Percentiles rank a stretch among this genome's conserved stretches.
Conservation (phyloP, 83 land plant species). For the Isoetes engelmannii region DNA sequence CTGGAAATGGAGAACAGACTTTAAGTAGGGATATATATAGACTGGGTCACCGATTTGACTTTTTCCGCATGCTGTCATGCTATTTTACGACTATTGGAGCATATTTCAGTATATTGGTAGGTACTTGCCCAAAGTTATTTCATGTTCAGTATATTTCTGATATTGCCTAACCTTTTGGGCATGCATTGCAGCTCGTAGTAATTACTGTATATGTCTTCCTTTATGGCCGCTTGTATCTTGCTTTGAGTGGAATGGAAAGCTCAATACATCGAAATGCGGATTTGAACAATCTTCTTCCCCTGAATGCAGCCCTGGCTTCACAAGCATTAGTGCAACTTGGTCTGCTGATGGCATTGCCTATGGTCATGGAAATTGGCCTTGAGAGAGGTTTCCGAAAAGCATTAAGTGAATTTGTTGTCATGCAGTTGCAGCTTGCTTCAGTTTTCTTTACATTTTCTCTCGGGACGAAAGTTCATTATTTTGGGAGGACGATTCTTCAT, state of each 20-base stretch:
- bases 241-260: background rate
- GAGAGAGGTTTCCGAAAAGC: background rate
- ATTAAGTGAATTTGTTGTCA: background rate
- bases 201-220: background rate
- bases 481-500: background rate
- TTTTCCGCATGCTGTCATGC: slow-evolving; percentile 69
- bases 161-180: too few relatives aligned
- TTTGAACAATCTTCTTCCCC: background rate
- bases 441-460: slow-evolving; percentile 2
- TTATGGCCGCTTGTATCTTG: background rate
- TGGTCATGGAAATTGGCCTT: slow-evolving; percentile 7
- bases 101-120: slow-evolving; percentile 31
- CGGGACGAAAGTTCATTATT: background rate
- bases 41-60: slow-evolving; percentile 64
- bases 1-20: slow-evolving; percentile 72
- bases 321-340: background rate
- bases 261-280: background rate
- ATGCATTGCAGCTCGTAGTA: background rate
- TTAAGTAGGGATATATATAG: slow-evolving; percentile 72
- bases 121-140: too few relatives aligned
- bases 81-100: slow-evolving; percentile 61
- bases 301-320: background rate
- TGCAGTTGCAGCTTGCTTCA: slow-evolving; percentile 3
- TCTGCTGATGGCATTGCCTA: background rate
- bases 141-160: too few relatives aligned